These are phyloP conservation scores for Emericellopsis terricola DNA, from an alignment of 495 filamentous ascomycete species.

Conservation along the genomic window DNA sequence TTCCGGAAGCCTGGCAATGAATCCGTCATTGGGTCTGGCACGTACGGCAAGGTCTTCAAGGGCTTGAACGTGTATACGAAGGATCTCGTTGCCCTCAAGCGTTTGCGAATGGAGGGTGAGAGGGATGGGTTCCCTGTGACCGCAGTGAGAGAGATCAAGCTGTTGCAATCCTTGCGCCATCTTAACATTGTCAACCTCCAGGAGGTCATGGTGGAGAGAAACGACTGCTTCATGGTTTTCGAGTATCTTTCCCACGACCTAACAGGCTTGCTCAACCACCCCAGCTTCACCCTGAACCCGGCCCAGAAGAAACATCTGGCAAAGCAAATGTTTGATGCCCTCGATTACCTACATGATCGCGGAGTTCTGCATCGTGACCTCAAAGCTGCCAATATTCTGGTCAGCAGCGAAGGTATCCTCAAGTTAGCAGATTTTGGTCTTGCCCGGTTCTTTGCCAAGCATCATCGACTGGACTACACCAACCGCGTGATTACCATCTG, in stretches of 20 bases:
- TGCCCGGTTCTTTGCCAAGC: conserved; percentile 92
- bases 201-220: conserved; percentile 97
- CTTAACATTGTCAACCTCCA: conserved; percentile 72
- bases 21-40: conserved; percentile 84
- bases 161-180: conserved; percentile 86
- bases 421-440: conserved; percentile 96
- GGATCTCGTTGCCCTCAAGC: conserved; percentile 80
- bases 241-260: conserved; percentile 92
- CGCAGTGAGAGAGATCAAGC: conserved; percentile 88
- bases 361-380: conserved; percentile 93
- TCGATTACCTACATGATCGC: conserved; percentile 85
- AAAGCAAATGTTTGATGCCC: conserved; percentile 82
- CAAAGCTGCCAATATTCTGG: conserved; percentile 86
- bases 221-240: conserved; percentile 99
- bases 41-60: conserved; percentile 96
- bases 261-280: conserved; percentile 66
- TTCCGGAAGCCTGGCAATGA: conserved; percentile 86
- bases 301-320: conserved; percentile 89
- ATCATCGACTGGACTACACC: conserved; percentile 85
- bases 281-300: conserved; percentile 69
- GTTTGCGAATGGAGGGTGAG: conserved; percentile 79
- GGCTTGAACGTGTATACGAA: conserved; percentile 91
- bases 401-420: conserved; percentile 71
- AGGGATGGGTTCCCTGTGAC: conserved; percentile 96
- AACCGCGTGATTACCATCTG: conserved; percentile 98